These are phyloP conservation scores for Stephania cephalantha DNA, from an alignment of 164 flowering plant species.

Conservation along the genomic window DNA sequence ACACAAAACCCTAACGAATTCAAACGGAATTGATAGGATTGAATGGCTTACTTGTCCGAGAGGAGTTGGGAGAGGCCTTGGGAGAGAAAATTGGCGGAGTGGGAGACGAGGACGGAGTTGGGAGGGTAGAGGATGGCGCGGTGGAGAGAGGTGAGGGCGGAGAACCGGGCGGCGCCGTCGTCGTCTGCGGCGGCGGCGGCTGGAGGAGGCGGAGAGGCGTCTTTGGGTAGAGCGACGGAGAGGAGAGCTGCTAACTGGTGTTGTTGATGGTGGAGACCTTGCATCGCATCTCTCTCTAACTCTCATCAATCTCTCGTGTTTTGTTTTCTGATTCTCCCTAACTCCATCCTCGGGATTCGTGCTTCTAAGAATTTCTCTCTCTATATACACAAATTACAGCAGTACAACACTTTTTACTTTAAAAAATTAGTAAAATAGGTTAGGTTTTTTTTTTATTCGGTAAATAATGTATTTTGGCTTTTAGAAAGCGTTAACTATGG, in stretches of 20 bases:
- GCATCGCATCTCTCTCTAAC: constrained; percentile 37
- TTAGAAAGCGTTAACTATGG: too few relatives aligned
- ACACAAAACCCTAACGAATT: neutral
- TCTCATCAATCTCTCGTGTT: neutral
- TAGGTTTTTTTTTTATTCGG: too few relatives aligned
- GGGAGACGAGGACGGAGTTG: constrained; percentile 72
- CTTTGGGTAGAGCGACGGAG: constrained; percentile 61
- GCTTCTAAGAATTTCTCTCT: too few relatives aligned
- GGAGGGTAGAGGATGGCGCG: constrained; percentile 76
- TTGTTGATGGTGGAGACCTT: constrained; percentile 84
- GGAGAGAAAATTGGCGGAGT: constrained; percentile 75
- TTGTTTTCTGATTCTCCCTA: too few relatives aligned
- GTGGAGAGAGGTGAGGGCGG: constrained; percentile 75
- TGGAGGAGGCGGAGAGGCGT: constrained; percentile 18
- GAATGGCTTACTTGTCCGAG: constrained; percentile 57
- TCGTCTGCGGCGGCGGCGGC: constrained; percentile 22
- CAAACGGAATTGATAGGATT: neutral
- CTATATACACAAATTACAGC: too few relatives aligned
- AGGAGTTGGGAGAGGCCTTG: constrained; percentile 82
- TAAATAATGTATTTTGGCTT: too few relatives aligned
- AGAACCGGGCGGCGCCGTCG: constrained; percentile 52
- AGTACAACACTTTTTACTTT: too few relatives aligned
- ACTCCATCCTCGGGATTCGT: too few relatives aligned
- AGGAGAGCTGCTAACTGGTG: constrained; percentile 84
- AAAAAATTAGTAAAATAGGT: too few relatives aligned